Base-by-base conservation (phyloP, 495 filamentous ascomycete species). In the Aspergillus avenaceus region DNA sequence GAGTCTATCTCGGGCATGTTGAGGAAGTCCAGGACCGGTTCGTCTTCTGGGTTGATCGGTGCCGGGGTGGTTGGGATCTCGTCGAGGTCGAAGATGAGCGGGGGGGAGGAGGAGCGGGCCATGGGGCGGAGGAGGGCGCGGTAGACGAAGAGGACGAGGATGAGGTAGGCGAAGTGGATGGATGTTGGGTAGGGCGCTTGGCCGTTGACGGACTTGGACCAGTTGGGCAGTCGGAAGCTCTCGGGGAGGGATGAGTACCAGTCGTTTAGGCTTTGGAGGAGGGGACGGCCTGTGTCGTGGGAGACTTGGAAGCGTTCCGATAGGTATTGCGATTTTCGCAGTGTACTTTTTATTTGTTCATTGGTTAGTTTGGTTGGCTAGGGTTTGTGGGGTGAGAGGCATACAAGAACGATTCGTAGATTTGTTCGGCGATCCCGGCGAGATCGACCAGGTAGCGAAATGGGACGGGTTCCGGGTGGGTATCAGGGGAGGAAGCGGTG, bases 91-190 rank as follows among this genome's bases (percentile, higher is more conserved):
- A 69, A 63, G 12, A 70, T 68, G 23, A 62, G 56, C 1, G 67
- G 67, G 3, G 67, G 65, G 4, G 54, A 55, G 4, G 65, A 63
- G 0, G 65, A 68, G 12, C 60, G 59, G 14, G 66, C 67, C 61
- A 71, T 59, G 0, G 67, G 67, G 3, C 67, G 62, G 7, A 71
- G 55, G 43, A 71, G 58, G 0, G 65, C 65, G 13, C 67, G 67
- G 46, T 69, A 71, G 12, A 71, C 61, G 45, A 60, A 71, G 5
- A 71, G 52, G 14, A 63, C 65, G 1, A 71, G 59, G 14, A 67
- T 52, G 4, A 71, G 44, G 41, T 69, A 71, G 40, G 67, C 63
- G 44, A 71, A 67, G 37, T 71, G 65, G 4, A 69, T 64, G 0
- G 60, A 63, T 8, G 61, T 65, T 1, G 63, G 56, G 38, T 64